Evolutionary conservation across 768 basidiomycete species (phyloP).

Genomic region (Hydnomerulius pinastri): DNA sequence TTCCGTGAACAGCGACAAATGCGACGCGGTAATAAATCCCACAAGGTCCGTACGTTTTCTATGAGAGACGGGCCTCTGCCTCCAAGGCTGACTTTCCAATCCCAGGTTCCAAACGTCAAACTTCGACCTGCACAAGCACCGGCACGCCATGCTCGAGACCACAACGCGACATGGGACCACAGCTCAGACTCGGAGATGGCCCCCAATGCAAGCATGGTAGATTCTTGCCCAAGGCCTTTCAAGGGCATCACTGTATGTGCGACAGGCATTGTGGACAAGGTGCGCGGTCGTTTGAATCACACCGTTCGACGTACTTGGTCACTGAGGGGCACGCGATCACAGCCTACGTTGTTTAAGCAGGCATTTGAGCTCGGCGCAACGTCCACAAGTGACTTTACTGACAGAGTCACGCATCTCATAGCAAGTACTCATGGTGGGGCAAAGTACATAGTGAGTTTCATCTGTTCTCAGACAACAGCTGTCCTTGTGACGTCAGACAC

Average conservation of each 20-base stretch:
- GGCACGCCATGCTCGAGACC: constrained; percentile 27
- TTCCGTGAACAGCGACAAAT: no score
- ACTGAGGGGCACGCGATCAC: constrained; percentile 6
- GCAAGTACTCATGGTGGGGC: constrained; percentile 78
- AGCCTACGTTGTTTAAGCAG: constrained; percentile 75
- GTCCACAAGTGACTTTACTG: constrained; percentile 72
- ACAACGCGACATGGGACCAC: constrained; percentile 36
- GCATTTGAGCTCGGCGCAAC: constrained; percentile 81
- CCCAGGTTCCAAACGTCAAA: constrained; percentile 80
- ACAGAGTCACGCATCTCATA: constrained; percentile 85
- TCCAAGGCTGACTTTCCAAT: neutral
- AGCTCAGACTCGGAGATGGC: constrained; percentile 53
- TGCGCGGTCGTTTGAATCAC: constrained; percentile 29
- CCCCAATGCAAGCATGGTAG: constrained; percentile 46
- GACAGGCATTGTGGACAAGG: constrained; percentile 81
- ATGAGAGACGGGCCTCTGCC: neutral
- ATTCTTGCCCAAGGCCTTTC: constrained; percentile 67
- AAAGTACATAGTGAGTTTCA: constrained; percentile 70
- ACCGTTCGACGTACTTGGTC: neutral
- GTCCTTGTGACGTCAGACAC: constrained; percentile 2
- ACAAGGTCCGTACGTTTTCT: constrained; percentile 45
- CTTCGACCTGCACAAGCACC: constrained; percentile 62
- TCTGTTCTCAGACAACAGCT: neutral
- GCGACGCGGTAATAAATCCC: constrained; percentile 65
- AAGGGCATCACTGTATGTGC: constrained; percentile 67